Percentiles rank a stretch among this genome's conserved stretches.
Conservation (phyloP, 768 basidiomycete genomes). For the Mycena polygramma region DNA sequence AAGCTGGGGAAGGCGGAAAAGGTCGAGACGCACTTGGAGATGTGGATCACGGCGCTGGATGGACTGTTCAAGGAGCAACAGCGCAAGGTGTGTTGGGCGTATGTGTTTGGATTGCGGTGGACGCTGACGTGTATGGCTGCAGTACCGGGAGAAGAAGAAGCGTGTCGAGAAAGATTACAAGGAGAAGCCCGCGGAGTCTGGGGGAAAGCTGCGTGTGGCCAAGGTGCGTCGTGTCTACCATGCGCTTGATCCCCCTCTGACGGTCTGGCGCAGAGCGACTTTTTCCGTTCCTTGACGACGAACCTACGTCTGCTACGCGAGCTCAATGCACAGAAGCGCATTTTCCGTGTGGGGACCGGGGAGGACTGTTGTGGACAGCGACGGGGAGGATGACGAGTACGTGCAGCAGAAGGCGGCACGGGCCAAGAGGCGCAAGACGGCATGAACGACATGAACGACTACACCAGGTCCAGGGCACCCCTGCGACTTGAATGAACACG, state of each 20-base stretch:
- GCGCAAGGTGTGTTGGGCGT: conserved; percentile 64
- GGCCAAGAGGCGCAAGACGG: conserved; percentile 45
- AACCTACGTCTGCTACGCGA: conserved; percentile 74
- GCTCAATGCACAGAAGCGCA: conserved; percentile 65
- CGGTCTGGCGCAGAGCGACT: conserved; percentile 65
- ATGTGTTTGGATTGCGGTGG: background rate
- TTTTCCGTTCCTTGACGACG: conserved; percentile 71
- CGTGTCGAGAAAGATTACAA: conserved; percentile 54
- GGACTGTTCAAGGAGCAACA: conserved; percentile 75
- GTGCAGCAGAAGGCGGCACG: conserved; percentile 50
- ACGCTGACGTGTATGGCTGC: conserved; percentile 19
- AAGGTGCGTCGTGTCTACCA: conserved; percentile 55
- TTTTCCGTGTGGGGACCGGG: conserved; percentile 49
- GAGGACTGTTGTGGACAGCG: conserved; percentile 50
- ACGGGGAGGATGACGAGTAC: conserved; percentile 69
- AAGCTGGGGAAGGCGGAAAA: conserved; percentile 57
- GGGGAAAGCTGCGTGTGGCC: conserved; percentile 62
- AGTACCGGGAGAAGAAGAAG: conserved; percentile 79
- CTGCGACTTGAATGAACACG: background rate
- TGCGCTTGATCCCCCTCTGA: background rate
- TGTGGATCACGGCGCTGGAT: conserved; percentile 78
- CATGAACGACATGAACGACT: conserved; percentile 4
- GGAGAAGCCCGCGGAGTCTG: conserved; percentile 59
- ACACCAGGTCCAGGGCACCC: too few relatives aligned
- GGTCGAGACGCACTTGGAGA: conserved; percentile 63